Conservation (phyloP, 1,284 basidiomycete species). For the Cutaneotrichosporon dermatis region DNA sequence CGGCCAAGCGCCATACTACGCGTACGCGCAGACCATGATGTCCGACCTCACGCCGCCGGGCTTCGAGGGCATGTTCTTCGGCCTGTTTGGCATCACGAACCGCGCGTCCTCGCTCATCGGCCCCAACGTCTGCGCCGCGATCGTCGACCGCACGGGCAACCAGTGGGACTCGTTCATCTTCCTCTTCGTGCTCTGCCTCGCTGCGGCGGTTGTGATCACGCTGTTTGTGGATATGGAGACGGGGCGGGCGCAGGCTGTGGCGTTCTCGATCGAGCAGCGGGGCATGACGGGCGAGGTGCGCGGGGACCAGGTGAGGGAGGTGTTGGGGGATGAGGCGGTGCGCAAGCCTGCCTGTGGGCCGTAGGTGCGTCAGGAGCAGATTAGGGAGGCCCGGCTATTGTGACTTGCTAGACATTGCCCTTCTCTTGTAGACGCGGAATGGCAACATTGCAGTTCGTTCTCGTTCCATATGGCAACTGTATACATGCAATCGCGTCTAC, state of each 20-base stretch:
- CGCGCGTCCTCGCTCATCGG: conserved; percentile 76
- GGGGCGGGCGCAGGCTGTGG: conserved; percentile 61
- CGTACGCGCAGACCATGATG: conserved; percentile 56
- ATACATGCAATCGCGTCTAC: too few relatives aligned
- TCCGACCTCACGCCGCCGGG: conserved; percentile 70
- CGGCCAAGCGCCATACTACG: conserved; percentile 80
- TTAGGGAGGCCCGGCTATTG: too few relatives aligned
- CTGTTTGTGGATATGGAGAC: conserved; percentile 64
- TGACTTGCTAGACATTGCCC: too few relatives aligned
- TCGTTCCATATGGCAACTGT: too few relatives aligned
- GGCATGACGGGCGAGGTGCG: conserved; percentile 19
- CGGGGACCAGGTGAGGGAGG: neutral
- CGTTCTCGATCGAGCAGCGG: conserved; percentile 29
- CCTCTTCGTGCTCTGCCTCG: conserved; percentile 60
- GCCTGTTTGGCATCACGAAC: conserved; percentile 75
- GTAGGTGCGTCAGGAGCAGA: too few relatives aligned
- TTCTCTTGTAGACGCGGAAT: too few relatives aligned
- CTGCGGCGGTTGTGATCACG: conserved; percentile 63
- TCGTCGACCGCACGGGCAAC: conserved; percentile 53
- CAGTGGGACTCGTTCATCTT: conserved; percentile 72
- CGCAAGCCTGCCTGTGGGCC: too few relatives aligned
- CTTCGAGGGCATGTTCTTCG: conserved; percentile 80
- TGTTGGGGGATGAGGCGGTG: too few relatives aligned
- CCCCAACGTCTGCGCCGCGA: conserved; percentile 73
- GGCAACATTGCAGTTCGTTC: too few relatives aligned